phyloP scores from a whole-genome alignment of 2,329 filamentous ascomycete genomes.

The Seiridium cupressi region DNA sequence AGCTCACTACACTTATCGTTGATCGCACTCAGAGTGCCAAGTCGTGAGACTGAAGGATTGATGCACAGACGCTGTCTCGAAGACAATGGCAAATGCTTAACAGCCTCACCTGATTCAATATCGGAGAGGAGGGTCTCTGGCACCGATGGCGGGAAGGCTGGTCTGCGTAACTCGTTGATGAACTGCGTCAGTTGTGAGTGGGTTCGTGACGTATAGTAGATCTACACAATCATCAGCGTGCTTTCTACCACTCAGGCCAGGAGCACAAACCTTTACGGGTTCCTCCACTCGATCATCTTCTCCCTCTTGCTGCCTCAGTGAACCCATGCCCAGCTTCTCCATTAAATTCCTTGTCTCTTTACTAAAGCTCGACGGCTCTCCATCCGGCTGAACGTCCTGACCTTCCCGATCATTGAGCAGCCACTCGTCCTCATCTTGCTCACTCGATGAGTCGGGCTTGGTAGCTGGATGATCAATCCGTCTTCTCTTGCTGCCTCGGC shows the following conservation, averaged over 20 bases:
- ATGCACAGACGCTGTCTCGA: constrained; percentile 89
- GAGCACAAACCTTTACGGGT: constrained; percentile 60
- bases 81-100: constrained; percentile 81
- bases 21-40: constrained; percentile 75
- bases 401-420: constrained; percentile 66
- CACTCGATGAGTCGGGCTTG: constrained; percentile 31
- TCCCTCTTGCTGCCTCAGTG: constrained; percentile 26
- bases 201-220: constrained; percentile 90
- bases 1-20: constrained; percentile 92
- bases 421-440: constrained; percentile 65
- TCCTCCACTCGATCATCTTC: constrained; percentile 46
- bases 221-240: constrained; percentile 36
- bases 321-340: constrained; percentile 57
- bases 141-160: constrained; percentile 73
- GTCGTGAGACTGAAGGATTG: constrained; percentile 73
- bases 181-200: constrained; percentile 92
- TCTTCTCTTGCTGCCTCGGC: constrained; percentile 44
- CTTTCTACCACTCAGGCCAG: constrained; percentile 8
- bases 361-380: constrained; percentile 57
- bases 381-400: constrained; percentile 36
- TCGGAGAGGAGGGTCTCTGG: constrained; percentile 37
- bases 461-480: constrained; percentile 35
- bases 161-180: constrained; percentile 75
- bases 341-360: constrained; percentile 74
- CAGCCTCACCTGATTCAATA: constrained; percentile 43